These are phyloP conservation scores for Collybia sp. DNA, from an alignment of 768 basidiomycete genomes.

Conservation along the genomic window DNA sequence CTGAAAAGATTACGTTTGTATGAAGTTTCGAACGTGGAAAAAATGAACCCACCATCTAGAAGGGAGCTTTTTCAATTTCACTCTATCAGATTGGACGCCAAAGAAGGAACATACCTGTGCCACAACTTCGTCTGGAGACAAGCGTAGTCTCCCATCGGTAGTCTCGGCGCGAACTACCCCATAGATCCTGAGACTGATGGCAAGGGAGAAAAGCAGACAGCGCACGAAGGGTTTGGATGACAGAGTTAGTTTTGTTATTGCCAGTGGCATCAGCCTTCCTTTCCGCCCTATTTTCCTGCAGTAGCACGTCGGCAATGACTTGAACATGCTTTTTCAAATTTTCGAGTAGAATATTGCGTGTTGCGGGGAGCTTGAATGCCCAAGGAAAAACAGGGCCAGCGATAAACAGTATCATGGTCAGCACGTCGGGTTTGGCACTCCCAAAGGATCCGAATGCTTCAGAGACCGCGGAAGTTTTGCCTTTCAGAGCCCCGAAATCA, in stretches of 20 bases:
- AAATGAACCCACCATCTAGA: not conserved
- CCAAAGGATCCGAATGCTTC: constrained; percentile 19
- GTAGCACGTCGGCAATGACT: constrained; percentile 9
- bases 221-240: constrained; percentile 10
- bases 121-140: constrained; percentile 21
- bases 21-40: not conserved
- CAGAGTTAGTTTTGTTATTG: constrained; percentile 4
- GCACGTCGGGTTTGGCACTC: not conserved
- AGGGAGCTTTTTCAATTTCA: no score
- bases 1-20: constrained; percentile 13
- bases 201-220: not conserved
- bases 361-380: constrained; percentile 7
- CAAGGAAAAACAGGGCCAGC: constrained; percentile 7
- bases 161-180: constrained; percentile 10
- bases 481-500: constrained; percentile 36
- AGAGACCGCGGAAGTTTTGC: constrained; percentile 20
- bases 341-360: constrained; percentile 2
- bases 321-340: constrained; percentile 2
- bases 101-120: constrained; percentile 17
- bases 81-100: not conserved
- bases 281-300: constrained; percentile 9
- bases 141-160: constrained; percentile 8
- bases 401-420: constrained; percentile 2
- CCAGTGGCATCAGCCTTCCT: constrained; percentile 3
- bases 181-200: not conserved